A percentile compares a stretch with the other conserved stretches of the same genome.
Evolutionary conservation across 148 eudicot species (phyloP).

Genomic region (Camellia lanceoleosa): DNA sequence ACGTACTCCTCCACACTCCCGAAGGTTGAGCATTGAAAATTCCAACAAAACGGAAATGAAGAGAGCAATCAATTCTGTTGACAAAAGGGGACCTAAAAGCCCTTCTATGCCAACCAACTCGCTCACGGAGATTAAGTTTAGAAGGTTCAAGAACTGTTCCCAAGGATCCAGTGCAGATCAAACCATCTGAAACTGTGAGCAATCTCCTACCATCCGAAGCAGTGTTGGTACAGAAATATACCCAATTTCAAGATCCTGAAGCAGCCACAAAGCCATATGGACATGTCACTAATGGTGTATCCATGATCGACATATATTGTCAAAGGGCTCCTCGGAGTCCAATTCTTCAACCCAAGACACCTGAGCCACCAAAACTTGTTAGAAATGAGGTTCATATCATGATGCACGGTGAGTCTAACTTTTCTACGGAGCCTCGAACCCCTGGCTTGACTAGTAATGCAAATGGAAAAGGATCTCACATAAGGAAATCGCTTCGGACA

Average conservation of each 20-base stretch:
- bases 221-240: not conserved
- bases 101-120: conserved; percentile 34
- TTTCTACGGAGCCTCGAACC: conserved; percentile 28
- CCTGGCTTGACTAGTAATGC: conserved; percentile 27
- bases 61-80: conserved; percentile 21
- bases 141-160: conserved; percentile 46
- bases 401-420: conserved; percentile 12
- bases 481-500: conserved; percentile 72
- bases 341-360: conserved; percentile 45
- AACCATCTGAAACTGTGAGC: conserved; percentile 13
- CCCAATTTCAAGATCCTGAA: conserved; percentile 16
- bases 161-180: too few relatives aligned
- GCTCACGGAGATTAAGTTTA: conserved; percentile 63
- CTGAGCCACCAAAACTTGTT: conserved; percentile 32
- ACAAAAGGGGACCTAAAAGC: conserved; percentile 32
- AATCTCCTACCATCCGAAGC: not conserved
- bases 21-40: conserved; percentile 43
- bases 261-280: conserved; percentile 19
- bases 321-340: conserved; percentile 30
- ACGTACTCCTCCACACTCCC: conserved; percentile 36
- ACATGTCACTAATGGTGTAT: conserved; percentile 6
- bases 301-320: conserved; percentile 11
- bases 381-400: conserved; percentile 22
- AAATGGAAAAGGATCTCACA: conserved; percentile 67
- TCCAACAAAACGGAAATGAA: conserved; percentile 20